Conservation (phyloP, 2,329 filamentous ascomycete species). For the Chlorencoelia australis region DNA sequence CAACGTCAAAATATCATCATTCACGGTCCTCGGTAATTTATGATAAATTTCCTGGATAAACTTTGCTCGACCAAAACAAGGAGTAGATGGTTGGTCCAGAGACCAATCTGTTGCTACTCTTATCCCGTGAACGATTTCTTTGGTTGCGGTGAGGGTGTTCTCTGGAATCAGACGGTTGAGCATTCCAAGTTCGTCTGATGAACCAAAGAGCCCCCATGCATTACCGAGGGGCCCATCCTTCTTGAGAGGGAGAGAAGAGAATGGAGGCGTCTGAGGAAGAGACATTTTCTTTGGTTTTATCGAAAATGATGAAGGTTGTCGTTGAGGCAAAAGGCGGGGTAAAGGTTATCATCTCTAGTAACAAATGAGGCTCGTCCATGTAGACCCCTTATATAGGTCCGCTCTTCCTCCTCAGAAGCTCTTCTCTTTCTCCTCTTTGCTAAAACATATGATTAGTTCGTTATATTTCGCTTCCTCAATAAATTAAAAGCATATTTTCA, state of each 20-base stretch:
- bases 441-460: too few relatives aligned
- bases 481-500: too few relatives aligned
- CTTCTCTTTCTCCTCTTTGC: too few relatives aligned
- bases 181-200: conserved; percentile 33
- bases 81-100: background rate
- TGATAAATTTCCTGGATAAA: conserved; percentile 44
- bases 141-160: conserved; percentile 27
- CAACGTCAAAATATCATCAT: conserved; percentile 51
- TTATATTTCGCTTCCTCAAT: too few relatives aligned
- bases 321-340: too few relatives aligned
- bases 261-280: conserved; percentile 12
- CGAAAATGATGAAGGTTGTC: too few relatives aligned
- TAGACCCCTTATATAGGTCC: too few relatives aligned
- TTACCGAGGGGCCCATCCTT: conserved; percentile 32
- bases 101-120: conserved; percentile 3
- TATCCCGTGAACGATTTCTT: conserved; percentile 6
- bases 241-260: conserved; percentile 31
- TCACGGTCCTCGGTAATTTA: conserved; percentile 42
- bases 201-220: conserved; percentile 35
- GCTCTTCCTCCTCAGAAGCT: too few relatives aligned
- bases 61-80: conserved; percentile 33
- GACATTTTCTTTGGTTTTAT: too few relatives aligned
- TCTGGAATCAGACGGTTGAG: conserved; percentile 35
- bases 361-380: too few relatives aligned
- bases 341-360: too few relatives aligned